These are phyloP conservation scores for Phaeotremella skinneri DNA, from an alignment of 768 basidiomycete species.

Conservation along the genomic window DNA sequence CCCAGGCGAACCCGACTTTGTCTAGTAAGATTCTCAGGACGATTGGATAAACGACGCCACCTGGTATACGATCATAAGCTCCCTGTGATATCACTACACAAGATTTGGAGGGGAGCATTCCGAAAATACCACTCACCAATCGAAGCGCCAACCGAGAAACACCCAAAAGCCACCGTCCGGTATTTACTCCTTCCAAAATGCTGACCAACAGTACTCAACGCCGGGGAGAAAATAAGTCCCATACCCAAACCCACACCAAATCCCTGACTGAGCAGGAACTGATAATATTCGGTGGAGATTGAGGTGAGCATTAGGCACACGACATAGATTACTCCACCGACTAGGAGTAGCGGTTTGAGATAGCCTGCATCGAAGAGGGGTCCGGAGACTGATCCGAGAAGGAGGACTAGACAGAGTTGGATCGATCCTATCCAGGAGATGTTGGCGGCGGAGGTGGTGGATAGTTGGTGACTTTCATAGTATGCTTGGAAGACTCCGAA, in stretches of 20 bases:
- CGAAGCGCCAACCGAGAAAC: slow-evolving; percentile 29
- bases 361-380: slow-evolving; percentile 43
- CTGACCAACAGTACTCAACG: slow-evolving; percentile 33
- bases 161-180: slow-evolving; percentile 29
- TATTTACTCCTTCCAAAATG: slow-evolving; percentile 31
- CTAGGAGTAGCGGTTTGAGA: slow-evolving; percentile 22
- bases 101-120: no score
- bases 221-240: slow-evolving; percentile 36
- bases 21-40: slow-evolving; percentile 57
- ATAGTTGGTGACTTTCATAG: slow-evolving; percentile 20
- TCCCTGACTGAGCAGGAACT: slow-evolving; percentile 29
- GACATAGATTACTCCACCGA: slow-evolving; percentile 31
- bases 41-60: slow-evolving; percentile 69
- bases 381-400: slow-evolving; percentile 36
- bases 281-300: slow-evolving; percentile 28
- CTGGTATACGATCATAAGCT: slow-evolving; percentile 65
- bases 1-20: slow-evolving; percentile 59
- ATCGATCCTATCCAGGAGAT: slow-evolving; percentile 40
- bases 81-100: slow-evolving; percentile 50
- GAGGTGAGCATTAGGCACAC: slow-evolving; percentile 32
- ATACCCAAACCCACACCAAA: slow-evolving; percentile 36
- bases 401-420: slow-evolving; percentile 32
- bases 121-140: slow-evolving; percentile 61
- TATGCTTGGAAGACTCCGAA: slow-evolving; percentile 35
- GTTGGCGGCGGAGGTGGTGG: slow-evolving; percentile 12